Base-by-base conservation (phyloP, 345 rosid genomes). In the Gossypioides kirkii region DNA sequence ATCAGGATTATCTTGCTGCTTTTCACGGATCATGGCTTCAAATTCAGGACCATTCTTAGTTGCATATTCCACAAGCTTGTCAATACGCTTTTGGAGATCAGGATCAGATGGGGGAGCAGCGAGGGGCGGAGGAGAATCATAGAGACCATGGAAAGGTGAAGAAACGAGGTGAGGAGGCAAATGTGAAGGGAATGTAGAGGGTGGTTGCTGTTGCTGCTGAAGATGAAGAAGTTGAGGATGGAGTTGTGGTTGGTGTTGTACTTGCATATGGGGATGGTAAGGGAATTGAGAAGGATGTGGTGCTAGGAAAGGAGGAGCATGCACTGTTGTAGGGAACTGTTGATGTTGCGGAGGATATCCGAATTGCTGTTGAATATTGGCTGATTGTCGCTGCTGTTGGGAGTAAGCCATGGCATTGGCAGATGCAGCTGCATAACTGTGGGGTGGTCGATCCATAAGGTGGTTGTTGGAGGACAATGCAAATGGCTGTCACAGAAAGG, bases 41-140 rank as follows among this genome's bases (percentile, higher is more conserved):
- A 95, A 95, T 82, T 95, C 98, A 0, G 97, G 98, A 60, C 99
- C 99, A 59, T 92, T 95, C 86, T 92, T 95, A 17, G 86, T 81
- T 9, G 91, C 76, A 79, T 95, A 95, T 88, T 95, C 97, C 70
- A 90, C 93, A 77, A 92, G 97, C 76, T 95, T 95, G 72, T 95
- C 98, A n/a, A 95, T 95, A 43, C 96, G 88, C 76, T 95, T 93
- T 69, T 91, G 99, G 61, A 92, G 92, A 82, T 95, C 99, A 6
- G 96, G 97, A 67, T 95, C 99, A 61, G 96, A 79, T 10, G 99
- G 98, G n/a, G 96, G 86, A 59, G 91, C 84, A 74, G 84, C 84
- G 8, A 88, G 88, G 14, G 94, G 85, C 42, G 97, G 87, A 77
- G 91, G 77, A 55, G 98, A 83, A 73, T 95, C 98, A 74, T 81